Percentiles rank a stretch among this genome's conserved stretches.
These are phyloP conservation scores for Chrysanthemum lavandulifolium DNA, from an alignment of 129 eudicot genomes.

Conservation along the genomic window DNA sequence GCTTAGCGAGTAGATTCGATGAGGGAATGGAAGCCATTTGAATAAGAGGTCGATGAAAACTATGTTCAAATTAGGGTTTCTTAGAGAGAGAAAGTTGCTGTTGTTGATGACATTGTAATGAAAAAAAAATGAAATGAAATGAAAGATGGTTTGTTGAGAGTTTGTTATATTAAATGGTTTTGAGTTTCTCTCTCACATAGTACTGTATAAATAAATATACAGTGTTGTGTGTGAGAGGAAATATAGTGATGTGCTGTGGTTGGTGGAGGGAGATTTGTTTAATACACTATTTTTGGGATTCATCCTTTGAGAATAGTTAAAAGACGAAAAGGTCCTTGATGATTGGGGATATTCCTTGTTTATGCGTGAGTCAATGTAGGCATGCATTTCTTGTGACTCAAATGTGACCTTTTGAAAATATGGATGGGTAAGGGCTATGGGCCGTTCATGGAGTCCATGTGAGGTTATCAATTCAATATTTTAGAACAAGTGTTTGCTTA, in stretches of 20 bases:
- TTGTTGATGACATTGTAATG: neutral
- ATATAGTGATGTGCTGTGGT: conserved; percentile 15
- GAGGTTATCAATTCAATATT: neutral
- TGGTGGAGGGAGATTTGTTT: conserved; percentile 26
- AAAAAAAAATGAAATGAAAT: conserved; percentile 22
- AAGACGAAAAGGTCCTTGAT: conserved; percentile 1
- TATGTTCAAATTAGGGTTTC: neutral
- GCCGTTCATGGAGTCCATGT: neutral
- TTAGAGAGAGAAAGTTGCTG: conserved; percentile 34
- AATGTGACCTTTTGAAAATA: conserved; percentile 11
- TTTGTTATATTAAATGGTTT: too few species aligned
- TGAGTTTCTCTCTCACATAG: too few species aligned
- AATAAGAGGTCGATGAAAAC: conserved; percentile 33
- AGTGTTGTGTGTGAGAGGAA: neutral
- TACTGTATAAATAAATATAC: too few species aligned
- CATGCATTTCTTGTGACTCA: conserved; percentile 5
- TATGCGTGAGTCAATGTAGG: conserved; percentile 12
- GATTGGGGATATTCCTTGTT: neutral
- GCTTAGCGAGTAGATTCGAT: conserved; percentile 29
- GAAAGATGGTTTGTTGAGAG: conserved; percentile 24
- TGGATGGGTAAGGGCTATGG: conserved; percentile 1
- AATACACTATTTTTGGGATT: neutral
- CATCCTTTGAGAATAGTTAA: conserved; percentile 19
- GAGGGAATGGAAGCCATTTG: conserved; percentile 37
- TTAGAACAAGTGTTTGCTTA: neutral